These are phyloP conservation scores for Botrytis medusae DNA, from an alignment of 2,329 filamentous ascomycete genomes.

Conservation along the genomic window DNA sequence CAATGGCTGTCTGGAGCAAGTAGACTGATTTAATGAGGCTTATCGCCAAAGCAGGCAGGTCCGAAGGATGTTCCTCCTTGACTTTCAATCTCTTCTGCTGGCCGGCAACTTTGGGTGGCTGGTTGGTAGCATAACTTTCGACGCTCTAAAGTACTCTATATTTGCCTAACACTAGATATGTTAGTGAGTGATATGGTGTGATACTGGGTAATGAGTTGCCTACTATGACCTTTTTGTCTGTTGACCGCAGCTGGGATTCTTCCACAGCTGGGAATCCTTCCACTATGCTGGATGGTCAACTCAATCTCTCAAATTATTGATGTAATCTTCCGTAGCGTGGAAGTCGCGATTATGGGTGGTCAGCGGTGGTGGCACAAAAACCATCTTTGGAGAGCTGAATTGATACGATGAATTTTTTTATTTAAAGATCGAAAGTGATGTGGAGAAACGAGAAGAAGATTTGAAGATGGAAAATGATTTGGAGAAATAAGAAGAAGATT, in stretches of 20 bases:
- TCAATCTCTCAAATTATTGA: neutral
- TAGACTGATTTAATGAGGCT: neutral
- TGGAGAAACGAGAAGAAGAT: rapidly evolving
- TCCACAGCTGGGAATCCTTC: neutral
- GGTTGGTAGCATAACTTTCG: rapidly evolving
- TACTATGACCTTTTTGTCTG: no score
- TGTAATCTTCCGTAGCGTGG: neutral
- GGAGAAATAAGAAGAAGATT: neutral
- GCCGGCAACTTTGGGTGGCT: neutral
- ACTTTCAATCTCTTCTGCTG: neutral
- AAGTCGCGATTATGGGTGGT: neutral
- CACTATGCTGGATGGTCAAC: neutral
- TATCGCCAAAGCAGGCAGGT: neutral
- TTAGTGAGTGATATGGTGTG: neutral
- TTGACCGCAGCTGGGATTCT: neutral
- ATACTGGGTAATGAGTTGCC: neutral
- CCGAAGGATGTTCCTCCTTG: rapidly evolving
- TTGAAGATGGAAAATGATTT: rapidly evolving
- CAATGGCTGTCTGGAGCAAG: neutral
- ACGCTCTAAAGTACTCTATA: rapidly evolving
- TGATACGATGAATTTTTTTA: no score
- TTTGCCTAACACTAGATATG: neutral
- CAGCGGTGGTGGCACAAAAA: neutral
- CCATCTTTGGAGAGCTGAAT: neutral
- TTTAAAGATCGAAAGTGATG: neutral